These are phyloP conservation scores for Fraxinus anomala DNA, from an alignment of 257 asterid genomes.

Conservation along the genomic window DNA sequence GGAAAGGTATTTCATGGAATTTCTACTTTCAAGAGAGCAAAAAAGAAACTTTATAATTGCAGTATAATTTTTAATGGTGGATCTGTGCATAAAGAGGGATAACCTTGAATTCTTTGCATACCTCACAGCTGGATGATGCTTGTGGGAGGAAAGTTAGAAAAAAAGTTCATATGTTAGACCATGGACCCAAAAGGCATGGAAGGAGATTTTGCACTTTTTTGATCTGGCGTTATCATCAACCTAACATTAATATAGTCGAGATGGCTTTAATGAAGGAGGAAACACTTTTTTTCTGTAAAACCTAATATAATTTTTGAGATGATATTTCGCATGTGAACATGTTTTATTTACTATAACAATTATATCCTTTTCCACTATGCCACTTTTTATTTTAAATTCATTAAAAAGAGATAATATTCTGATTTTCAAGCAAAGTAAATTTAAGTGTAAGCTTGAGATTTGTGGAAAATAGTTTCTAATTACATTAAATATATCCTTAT, in stretches of 20 bases:
- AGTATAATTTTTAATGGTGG: background rate
- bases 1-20: background rate
- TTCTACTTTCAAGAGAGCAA: background rate
- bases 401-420: background rate
- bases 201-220: background rate
- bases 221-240: background rate
- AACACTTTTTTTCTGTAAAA: background rate
- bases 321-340: slow-evolving; percentile 3
- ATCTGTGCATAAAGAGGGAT: background rate
- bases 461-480: background rate
- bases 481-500: background rate
- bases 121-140: background rate
- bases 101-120: background rate
- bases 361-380: slow-evolving; percentile 12
- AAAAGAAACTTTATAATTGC: background rate
- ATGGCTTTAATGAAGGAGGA: background rate
- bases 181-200: background rate
- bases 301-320: background rate
- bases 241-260: slow-evolving; percentile 16
- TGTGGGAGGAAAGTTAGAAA: background rate
- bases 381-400: background rate
- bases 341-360: slow-evolving; percentile 5
- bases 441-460: background rate
- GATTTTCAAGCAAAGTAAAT: slow-evolving; percentile 15
- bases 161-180: background rate